Evolutionary conservation across 169 alveolate species (phyloP).

Genomic region (Eimeria falciformis): DNA sequence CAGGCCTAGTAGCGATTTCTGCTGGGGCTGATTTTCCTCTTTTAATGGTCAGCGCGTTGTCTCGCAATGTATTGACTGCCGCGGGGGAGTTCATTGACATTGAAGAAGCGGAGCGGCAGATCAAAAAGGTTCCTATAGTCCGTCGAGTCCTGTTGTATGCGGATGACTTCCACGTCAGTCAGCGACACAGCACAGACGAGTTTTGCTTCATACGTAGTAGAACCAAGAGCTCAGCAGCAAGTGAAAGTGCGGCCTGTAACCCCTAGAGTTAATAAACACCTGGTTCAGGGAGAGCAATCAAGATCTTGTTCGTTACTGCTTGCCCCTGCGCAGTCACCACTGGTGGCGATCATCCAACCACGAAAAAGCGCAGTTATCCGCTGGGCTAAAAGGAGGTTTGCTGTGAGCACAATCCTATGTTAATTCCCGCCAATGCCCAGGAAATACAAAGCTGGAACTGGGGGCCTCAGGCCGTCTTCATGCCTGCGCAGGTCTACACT

Average conservation of each 20-base stretch:
- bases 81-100: conserved; percentile 64
- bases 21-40: conserved; percentile 45
- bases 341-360: conserved; percentile 59
- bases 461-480: neutral
- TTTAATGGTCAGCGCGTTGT: conserved; percentile 21
- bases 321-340: conserved; percentile 36
- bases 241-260: too few species aligned
- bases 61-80: conserved; percentile 53
- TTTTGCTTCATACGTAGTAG: too few species aligned
- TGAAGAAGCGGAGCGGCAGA: conserved; percentile 65
- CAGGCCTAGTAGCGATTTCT: conserved; percentile 40
- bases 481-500: too few species aligned
- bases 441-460: neutral
- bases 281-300: too few species aligned
- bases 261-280: too few species aligned
- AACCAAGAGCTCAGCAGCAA: too few species aligned
- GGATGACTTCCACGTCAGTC: conserved; percentile 60
- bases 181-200: neutral
- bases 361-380: conserved; percentile 44
- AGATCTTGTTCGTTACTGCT: too few species aligned
- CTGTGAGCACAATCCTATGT: neutral
- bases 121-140: conserved; percentile 37
- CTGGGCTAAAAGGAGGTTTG: conserved; percentile 66
- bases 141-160: conserved; percentile 41
- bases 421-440: neutral